phyloP scores from a whole-genome alignment of 306 rosid species.

The Castanopsis chinensis region DNA sequence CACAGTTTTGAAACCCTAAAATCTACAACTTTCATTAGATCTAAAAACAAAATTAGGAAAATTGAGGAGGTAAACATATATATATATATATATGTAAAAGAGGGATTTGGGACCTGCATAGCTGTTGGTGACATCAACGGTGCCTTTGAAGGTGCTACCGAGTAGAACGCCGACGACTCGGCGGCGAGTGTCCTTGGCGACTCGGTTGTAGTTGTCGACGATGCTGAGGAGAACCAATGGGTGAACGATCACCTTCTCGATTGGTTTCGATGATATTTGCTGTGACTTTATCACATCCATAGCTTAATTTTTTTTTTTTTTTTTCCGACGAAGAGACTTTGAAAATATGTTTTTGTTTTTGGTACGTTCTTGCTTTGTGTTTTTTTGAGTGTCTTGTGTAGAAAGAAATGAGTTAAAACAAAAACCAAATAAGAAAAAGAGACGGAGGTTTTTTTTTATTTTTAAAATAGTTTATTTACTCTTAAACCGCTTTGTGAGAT shows the following conservation, averaged over 20 bases:
- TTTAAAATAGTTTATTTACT: too few species aligned
- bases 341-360: neutral
- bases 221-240: constrained; percentile 84
- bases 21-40: neutral
- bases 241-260: constrained; percentile 88
- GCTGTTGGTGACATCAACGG: constrained; percentile 83
- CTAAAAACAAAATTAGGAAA: neutral
- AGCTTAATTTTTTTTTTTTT: neutral
- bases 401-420: too few species aligned
- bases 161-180: constrained; percentile 88
- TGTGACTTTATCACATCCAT: constrained; percentile 89
- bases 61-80: too few species aligned
- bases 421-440: too few species aligned
- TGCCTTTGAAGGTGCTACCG: constrained; percentile 74
- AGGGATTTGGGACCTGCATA: constrained; percentile 61
- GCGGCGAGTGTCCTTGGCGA: constrained; percentile 80
- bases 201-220: constrained; percentile 89
- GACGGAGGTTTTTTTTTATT: too few species aligned
- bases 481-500: too few species aligned
- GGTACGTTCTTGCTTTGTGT: too few species aligned
- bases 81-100: too few species aligned
- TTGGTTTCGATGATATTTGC: constrained; percentile 64
- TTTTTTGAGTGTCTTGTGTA: too few species aligned
- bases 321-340: neutral
- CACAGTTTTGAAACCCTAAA: neutral